Conservation (phyloP, 2,329 filamentous ascomycete species). For the Verticillium alfalfae region DNA sequence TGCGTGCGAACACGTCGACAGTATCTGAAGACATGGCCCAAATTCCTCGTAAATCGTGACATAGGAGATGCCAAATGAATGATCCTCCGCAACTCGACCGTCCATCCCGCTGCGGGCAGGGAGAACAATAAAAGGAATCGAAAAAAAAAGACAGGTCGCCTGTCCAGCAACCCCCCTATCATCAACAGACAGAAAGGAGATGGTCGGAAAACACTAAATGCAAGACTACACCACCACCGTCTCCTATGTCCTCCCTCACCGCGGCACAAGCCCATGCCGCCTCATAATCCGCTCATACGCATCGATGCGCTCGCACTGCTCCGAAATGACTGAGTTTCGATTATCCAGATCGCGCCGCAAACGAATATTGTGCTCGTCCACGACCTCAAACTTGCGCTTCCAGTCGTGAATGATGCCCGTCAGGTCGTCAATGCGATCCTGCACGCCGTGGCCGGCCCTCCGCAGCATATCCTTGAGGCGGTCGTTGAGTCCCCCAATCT, state of each 20-base stretch:
- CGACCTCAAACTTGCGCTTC: constrained; percentile 17
- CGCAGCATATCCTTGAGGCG: constrained; percentile 26
- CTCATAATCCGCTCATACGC: constrained; percentile 15
- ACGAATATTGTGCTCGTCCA: constrained; percentile 11
- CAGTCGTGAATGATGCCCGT: constrained; percentile 25
- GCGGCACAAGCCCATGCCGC: constrained; percentile 12
- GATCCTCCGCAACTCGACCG: background rate
- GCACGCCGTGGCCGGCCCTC: constrained; percentile 20
- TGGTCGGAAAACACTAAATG: too few species aligned
- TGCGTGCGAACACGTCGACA: background rate
- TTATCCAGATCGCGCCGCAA: constrained; percentile 9
- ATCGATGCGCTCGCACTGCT: constrained; percentile 10
- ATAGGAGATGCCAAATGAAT: background rate
- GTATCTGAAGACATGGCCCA: background rate
- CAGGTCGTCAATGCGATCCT: constrained; percentile 23
- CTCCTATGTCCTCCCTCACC: background rate
- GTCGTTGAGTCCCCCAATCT: constrained; percentile 26
- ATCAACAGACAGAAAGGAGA: too few species aligned
- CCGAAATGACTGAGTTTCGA: constrained; percentile 5
- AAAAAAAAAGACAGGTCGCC: too few species aligned
- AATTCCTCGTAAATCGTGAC: background rate
- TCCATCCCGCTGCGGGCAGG: too few species aligned
- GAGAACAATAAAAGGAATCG: too few species aligned
- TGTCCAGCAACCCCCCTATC: too few species aligned
- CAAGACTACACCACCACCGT: too few species aligned